A percentile compares a stretch with the other conserved stretches of the same genome.
These are phyloP conservation scores for Pisolithus thermaeus DNA, from an alignment of 1,284 basidiomycete species.

Conservation along the genomic window DNA sequence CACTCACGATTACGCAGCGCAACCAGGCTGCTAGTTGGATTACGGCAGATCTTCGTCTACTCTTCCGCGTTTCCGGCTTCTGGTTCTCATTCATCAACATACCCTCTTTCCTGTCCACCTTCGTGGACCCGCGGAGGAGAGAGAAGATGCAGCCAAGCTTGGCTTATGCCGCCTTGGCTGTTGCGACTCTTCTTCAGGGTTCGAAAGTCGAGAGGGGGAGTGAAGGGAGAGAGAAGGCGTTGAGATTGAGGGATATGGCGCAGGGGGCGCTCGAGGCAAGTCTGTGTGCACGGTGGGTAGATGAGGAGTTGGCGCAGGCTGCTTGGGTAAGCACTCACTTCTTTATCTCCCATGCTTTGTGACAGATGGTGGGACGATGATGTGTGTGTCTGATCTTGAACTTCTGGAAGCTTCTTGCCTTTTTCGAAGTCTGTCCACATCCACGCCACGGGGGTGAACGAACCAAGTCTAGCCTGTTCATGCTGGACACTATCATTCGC, in stretches of 20 bases:
- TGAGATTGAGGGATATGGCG: slow-evolving; percentile 58
- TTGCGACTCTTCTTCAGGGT: slow-evolving; percentile 65
- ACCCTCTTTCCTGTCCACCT: slow-evolving; percentile 56
- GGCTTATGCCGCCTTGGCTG: slow-evolving; percentile 57
- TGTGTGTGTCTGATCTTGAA: not conserved
- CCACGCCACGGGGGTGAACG: slow-evolving; percentile 51
- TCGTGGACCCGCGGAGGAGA: slow-evolving; percentile 49
- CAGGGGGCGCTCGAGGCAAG: slow-evolving; percentile 69
- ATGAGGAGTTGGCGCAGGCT: slow-evolving; percentile 64
- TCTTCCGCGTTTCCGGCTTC: slow-evolving; percentile 60
- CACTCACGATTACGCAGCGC: slow-evolving; percentile 38
- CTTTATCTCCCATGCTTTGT: not conserved
- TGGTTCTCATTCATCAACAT: slow-evolving; percentile 72
- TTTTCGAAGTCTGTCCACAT: slow-evolving; percentile 69
- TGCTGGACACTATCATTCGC: slow-evolving; percentile 64
- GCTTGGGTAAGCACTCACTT: slow-evolving; percentile 53
- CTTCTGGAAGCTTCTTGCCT: slow-evolving; percentile 47
- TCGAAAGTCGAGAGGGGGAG: slow-evolving; percentile 49
- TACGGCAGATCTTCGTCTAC: slow-evolving; percentile 53
- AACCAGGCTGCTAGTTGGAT: slow-evolving; percentile 41
- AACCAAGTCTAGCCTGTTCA: slow-evolving; percentile 49
- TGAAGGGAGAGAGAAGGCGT: slow-evolving; percentile 47
- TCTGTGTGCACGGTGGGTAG: slow-evolving; percentile 61
- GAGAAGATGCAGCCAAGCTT: slow-evolving; percentile 61
- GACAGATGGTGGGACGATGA: not conserved